Base-by-base conservation (phyloP, 345 rosid species). In the Odontarrhena argentea region DNA sequence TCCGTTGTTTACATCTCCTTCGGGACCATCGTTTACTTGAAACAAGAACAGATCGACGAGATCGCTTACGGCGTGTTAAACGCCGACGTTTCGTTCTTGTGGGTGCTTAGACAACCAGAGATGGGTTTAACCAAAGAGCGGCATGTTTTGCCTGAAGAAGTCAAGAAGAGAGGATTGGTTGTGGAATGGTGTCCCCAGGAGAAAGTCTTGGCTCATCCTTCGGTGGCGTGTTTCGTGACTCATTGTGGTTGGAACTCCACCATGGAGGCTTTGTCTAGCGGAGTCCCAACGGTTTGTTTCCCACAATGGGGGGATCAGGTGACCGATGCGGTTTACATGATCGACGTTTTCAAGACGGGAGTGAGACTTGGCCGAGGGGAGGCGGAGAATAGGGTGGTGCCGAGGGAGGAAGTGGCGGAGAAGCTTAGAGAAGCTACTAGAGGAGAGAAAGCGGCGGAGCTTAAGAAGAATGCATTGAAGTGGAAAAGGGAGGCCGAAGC, bases 231-330 rank as follows among this genome's bases (percentile, higher is more conserved):
- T 74, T 92, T 89, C 49, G 79, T 87, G 13, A 85, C 93, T 0
- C 98, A 92, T 45, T 89, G 98, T 32, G 98, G 98, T 4, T 92
- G 98, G 98, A 89, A 89, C 79, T 92, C 96, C 3, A 74, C 93
- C 0, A 77, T 89, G 81, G 98, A 92, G 69, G 79, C 97, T 10
- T 54, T 92, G 11, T 63, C 93, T 1, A 72, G 77, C 0, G 97
- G 96, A 3, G 67, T 84, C 68, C 93, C 96, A 0, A 77, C 91
- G 35, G 68, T 89, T 24, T 84, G 87, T 8, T 87, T 80, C 43
- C 96, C 96, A 3, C 96, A 83, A 24, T 92, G 93, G 96, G 92
- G 93, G 2, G 98, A 92, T 76, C 97, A 89, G 65, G 93, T 85
- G 15, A 86, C 96, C 0, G 67, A 92, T 48, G 89, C 98, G 0